Evolutionary conservation across 2,329 filamentous ascomycete species (phyloP).

Genomic region (Monilinia laxa): DNA sequence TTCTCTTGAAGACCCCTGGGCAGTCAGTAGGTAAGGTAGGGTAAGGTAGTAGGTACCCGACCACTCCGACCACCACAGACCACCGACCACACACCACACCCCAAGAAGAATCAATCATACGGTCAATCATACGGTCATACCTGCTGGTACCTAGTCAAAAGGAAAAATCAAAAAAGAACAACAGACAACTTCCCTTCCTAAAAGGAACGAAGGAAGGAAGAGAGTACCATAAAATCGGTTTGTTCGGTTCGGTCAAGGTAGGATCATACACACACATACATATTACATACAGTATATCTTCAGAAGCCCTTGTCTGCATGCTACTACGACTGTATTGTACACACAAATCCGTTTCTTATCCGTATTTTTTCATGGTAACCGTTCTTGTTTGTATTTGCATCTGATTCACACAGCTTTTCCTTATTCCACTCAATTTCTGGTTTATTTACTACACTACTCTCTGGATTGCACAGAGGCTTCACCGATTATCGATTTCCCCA

Average conservation of each 20-base stretch:
- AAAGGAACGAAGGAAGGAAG: neutral
- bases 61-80: neutral
- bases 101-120: conserved; percentile 2
- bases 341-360: neutral
- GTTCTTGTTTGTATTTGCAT: conserved; percentile 5
- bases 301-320: neutral
- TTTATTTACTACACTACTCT: neutral
- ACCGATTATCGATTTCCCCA: conserved; percentile 18
- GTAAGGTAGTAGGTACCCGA: neutral
- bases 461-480: conserved; percentile 11
- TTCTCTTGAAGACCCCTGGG: neutral
- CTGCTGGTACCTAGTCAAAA: neutral
- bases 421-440: neutral
- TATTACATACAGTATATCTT: neutral
- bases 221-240: neutral
- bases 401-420: neutral
- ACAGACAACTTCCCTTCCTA: neutral
- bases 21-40: too few species aligned
- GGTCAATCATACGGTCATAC: too few species aligned
- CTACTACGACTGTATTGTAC: too few species aligned
- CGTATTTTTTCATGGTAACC: neutral
- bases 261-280: neutral
- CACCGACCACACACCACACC: too few species aligned
- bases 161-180: neutral
- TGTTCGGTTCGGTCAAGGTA: conserved; percentile 5